A percentile compares a stretch with the other conserved stretches of the same genome.
phyloP scores from a whole-genome alignment of 1,284 basidiomycete genomes.

The Golubevia pallescens region DNA sequence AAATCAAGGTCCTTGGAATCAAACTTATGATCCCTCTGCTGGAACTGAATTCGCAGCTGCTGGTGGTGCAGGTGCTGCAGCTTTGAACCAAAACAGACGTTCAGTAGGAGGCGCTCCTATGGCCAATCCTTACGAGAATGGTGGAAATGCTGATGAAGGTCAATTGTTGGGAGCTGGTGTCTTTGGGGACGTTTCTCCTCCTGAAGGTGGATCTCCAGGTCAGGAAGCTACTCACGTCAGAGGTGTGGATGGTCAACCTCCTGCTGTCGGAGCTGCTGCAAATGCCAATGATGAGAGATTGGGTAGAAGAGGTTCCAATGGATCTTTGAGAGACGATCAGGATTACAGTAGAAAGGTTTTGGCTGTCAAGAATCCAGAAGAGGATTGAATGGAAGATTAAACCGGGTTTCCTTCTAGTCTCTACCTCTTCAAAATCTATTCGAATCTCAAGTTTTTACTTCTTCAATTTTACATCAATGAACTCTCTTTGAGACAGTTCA shows the following conservation, averaged over 20 bases:
- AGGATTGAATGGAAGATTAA: neutral
- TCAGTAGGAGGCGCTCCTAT: neutral
- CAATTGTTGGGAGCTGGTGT: conserved; percentile 26
- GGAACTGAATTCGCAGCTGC: conserved; percentile 2
- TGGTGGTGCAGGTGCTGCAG: conserved; percentile 11
- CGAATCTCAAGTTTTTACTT: too few relatives aligned
- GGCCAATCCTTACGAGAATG: neutral
- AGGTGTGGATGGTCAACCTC: conserved; percentile 1
- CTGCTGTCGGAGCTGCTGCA: neutral
- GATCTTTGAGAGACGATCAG: conserved; percentile 37
- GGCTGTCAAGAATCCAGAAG: conserved; percentile 23
- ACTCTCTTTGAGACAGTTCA: too few relatives aligned
- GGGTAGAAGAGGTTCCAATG: neutral
- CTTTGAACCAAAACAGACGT: neutral
- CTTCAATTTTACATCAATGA: too few relatives aligned
- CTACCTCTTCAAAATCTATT: too few relatives aligned
- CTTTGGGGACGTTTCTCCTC: conserved; percentile 27
- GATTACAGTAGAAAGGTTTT: conserved; percentile 38
- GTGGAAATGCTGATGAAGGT: conserved; percentile 2
- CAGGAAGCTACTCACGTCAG: conserved; percentile 1
- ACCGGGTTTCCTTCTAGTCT: too few relatives aligned
- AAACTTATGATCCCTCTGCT: neutral
- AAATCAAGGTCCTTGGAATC: neutral
- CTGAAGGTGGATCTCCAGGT: conserved; percentile 12
- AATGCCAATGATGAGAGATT: neutral